phyloP scores from a whole-genome alignment of 768 basidiomycete species.

The Russula ochroleuca region DNA sequence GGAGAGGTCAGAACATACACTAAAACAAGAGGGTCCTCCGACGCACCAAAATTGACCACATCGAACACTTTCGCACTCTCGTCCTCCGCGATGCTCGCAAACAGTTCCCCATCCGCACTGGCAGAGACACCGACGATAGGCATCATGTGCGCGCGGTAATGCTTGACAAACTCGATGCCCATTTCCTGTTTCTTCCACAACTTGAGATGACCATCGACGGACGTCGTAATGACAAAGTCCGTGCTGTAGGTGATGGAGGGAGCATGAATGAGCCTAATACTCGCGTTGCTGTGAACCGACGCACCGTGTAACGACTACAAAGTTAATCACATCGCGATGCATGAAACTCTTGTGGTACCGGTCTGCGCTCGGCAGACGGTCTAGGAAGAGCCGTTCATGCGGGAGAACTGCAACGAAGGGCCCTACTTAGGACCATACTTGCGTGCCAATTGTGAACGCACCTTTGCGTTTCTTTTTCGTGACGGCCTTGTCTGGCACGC shows the following conservation, averaged over 20 bases:
- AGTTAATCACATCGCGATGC: conserved; percentile 92
- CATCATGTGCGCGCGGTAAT: conserved; percentile 87
- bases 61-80: conserved; percentile 95
- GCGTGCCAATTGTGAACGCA: conserved; percentile 31
- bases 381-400: conserved; percentile 89
- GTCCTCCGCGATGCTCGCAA: conserved; percentile 89
- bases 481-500: conserved; percentile 36
- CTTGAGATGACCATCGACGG: conserved; percentile 91
- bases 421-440: neutral
- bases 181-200: conserved; percentile 98
- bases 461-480: conserved; percentile 83
- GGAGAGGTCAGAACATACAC: neutral
- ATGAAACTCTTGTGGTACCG: conserved; percentile 98
- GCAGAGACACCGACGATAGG: conserved; percentile 77
- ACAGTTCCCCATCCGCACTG: conserved; percentile 87
- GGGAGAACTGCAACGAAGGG: conserved; percentile 61
- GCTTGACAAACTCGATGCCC: conserved; percentile 98
- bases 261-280: neutral
- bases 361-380: conserved; percentile 86
- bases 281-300: conserved; percentile 29
- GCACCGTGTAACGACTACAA: conserved; percentile 82
- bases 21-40: neutral
- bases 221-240: conserved; percentile 90
- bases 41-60: conserved; percentile 92
- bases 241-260: conserved; percentile 49